These are phyloP conservation scores for Vitis rupestris DNA, from an alignment of 164 flowering plant genomes.

Conservation along the genomic window DNA sequence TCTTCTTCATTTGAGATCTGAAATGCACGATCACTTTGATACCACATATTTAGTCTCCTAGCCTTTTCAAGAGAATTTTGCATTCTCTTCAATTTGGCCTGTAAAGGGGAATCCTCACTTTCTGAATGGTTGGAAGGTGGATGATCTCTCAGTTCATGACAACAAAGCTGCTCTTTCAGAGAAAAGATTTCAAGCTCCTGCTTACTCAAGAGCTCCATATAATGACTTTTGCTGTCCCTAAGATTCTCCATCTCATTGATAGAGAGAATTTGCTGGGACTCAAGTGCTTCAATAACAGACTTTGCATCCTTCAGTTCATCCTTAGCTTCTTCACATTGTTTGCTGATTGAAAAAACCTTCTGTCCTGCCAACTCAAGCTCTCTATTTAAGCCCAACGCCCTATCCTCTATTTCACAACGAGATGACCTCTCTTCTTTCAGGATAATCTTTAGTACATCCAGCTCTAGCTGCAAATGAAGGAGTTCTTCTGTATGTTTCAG, in stretches of 20 bases:
- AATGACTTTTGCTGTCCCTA: constrained; percentile 32
- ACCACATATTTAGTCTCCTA: constrained; percentile 54
- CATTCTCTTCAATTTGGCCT: constrained; percentile 63
- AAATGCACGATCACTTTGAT: constrained; percentile 61
- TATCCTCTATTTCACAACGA: constrained; percentile 46
- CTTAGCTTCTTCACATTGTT: constrained; percentile 38
- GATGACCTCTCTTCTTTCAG: constrained; percentile 73
- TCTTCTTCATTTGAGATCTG: constrained; percentile 68
- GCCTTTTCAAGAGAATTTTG: constrained; percentile 91
- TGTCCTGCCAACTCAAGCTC: constrained; percentile 57
- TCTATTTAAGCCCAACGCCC: constrained; percentile 28
- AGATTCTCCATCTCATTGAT: constrained; percentile 72
- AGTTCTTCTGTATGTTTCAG: constrained; percentile 51
- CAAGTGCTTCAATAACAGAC: constrained; percentile 84
- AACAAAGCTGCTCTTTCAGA: constrained; percentile 38
- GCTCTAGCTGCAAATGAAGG: constrained; percentile 75
- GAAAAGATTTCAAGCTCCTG: constrained; percentile 54
- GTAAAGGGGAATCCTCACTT: constrained; percentile 47
- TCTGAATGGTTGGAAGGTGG: constrained; percentile 24
- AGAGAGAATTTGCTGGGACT: constrained; percentile 72
- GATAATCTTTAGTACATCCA: constrained; percentile 74
- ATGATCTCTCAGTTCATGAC: constrained; percentile 32
- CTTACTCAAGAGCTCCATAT: constrained; percentile 43
- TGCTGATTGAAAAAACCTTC: constrained; percentile 27
- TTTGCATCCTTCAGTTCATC: constrained; percentile 55